These are phyloP conservation scores for Xanthoconium separans DNA, from an alignment of 1,284 basidiomycete species.

Conservation along the genomic window DNA sequence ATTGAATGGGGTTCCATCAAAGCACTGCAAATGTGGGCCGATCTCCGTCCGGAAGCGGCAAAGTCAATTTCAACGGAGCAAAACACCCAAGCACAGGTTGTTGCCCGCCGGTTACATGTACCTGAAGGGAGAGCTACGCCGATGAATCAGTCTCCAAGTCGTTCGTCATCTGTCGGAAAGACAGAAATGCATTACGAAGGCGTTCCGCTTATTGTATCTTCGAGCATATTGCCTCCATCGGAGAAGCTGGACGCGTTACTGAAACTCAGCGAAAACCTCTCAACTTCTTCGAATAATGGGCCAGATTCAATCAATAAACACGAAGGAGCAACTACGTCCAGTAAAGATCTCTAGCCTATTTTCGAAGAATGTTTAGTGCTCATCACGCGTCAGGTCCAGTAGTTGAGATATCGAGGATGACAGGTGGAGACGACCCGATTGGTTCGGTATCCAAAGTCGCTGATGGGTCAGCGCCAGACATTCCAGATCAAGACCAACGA, in stretches of 20 bases:
- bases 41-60: constrained; percentile 63
- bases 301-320: constrained; percentile 14
- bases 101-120: constrained; percentile 68
- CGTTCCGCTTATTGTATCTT: constrained; percentile 19
- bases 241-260: constrained; percentile 28
- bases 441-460: constrained; percentile 5
- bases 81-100: constrained; percentile 58
- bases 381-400: constrained; percentile 25
- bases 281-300: constrained; percentile 18
- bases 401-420: constrained; percentile 13
- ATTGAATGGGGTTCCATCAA: constrained; percentile 97
- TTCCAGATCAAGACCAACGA: constrained; percentile 12
- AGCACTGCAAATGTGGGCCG: constrained; percentile 85
- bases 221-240: constrained; percentile 15
- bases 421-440: constrained; percentile 18
- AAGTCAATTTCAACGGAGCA: constrained; percentile 56
- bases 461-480: constrained; percentile 18
- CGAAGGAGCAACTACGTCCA: constrained; percentile 27
- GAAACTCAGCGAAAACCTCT: constrained; percentile 20
- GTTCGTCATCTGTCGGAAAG: constrained; percentile 35
- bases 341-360: constrained; percentile 13
- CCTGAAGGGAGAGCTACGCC: constrained; percentile 53
- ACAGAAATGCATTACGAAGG: constrained; percentile 21
- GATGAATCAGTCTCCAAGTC: constrained; percentile 30
- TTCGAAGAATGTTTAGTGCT: constrained; percentile 4